Evolutionary conservation across 2,329 filamentous ascomycete species (phyloP).

Genomic region (Biscogniauxia mediterranea): DNA sequence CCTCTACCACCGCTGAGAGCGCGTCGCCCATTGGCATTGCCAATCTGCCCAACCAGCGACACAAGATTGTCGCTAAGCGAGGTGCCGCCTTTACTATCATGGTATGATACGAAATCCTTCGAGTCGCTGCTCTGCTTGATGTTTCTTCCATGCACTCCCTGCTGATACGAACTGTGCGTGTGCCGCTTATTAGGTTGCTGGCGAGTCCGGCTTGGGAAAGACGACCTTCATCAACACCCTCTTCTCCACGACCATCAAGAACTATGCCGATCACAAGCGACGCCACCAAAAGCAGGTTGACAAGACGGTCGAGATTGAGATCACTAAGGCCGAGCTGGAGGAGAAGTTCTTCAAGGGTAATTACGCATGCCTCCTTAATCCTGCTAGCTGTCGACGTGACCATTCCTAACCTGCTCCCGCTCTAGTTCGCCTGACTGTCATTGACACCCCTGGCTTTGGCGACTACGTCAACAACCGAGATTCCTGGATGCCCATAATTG

Average conservation of each 20-base stretch:
- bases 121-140: too few relatives aligned
- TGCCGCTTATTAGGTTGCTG: slow-evolving; percentile 69
- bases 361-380: not conserved
- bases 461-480: slow-evolving; percentile 99
- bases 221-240: slow-evolving; percentile 99
- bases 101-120: slow-evolving; percentile 54
- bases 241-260: slow-evolving; percentile 99
- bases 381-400: not conserved
- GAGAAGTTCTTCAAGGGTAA: slow-evolving; percentile 99
- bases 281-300: slow-evolving; percentile 99
- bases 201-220: slow-evolving; percentile 97
- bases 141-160: too few relatives aligned
- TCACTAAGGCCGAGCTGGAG: slow-evolving; percentile 98
- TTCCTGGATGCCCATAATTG: slow-evolving; percentile 99
- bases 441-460: slow-evolving; percentile 97
- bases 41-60: slow-evolving; percentile 71
- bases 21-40: slow-evolving; percentile 61
- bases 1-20: slow-evolving; percentile 36
- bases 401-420: slow-evolving; percentile 13
- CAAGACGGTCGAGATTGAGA: slow-evolving; percentile 99
- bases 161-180: too few relatives aligned
- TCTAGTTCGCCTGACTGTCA: slow-evolving; percentile 93
- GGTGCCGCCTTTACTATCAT: slow-evolving; percentile 99
- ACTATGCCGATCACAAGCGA: slow-evolving; percentile 99
- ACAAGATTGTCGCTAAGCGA: slow-evolving; percentile 76